phyloP scores from a whole-genome alignment of 1,139 yeast genomes.

The Geotrichum cucujoidarum region DNA sequence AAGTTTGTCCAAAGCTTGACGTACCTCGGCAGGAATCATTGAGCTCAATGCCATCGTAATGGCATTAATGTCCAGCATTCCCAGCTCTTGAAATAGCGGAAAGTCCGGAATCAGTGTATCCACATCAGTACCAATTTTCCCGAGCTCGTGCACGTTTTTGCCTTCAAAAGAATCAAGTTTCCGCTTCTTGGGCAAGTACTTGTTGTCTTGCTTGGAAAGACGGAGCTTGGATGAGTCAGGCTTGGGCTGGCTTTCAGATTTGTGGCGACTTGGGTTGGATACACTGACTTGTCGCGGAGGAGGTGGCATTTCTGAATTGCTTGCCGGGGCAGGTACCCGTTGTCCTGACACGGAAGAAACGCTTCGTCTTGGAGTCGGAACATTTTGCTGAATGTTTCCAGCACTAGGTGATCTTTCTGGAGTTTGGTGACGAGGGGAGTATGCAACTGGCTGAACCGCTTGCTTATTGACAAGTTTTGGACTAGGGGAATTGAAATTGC shows the following conservation, averaged over 20 bases:
- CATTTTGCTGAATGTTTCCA: too few relatives aligned
- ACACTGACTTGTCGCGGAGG: conserved; percentile 17
- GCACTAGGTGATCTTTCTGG: too few relatives aligned
- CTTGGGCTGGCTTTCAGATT: too few relatives aligned
- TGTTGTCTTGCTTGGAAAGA: conserved; percentile 34
- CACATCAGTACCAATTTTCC: conserved; percentile 72
- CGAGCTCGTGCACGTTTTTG: conserved; percentile 58
- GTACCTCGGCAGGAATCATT: conserved; percentile 53
- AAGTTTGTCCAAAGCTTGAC: conserved; percentile 75
- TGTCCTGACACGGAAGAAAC: too few relatives aligned
- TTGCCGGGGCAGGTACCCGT: too few relatives aligned
- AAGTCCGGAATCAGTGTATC: conserved; percentile 81
- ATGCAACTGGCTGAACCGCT: too few relatives aligned
- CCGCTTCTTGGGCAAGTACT: conserved; percentile 63
- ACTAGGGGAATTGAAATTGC: conserved; percentile 4
- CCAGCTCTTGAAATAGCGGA: conserved; percentile 84
- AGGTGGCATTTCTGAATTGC: conserved; percentile 12
- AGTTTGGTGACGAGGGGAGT: too few relatives aligned
- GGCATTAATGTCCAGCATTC: conserved; percentile 76
- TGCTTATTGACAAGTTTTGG: conserved; percentile 2
- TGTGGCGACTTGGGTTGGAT: too few relatives aligned
- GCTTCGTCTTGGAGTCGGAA: too few relatives aligned
- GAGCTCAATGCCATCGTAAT: conserved; percentile 70
- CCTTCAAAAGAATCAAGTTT: conserved; percentile 59
- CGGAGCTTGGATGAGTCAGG: too few relatives aligned